Conservation (phyloP, 129 eudicot species). For the Mikania micrantha region DNA sequence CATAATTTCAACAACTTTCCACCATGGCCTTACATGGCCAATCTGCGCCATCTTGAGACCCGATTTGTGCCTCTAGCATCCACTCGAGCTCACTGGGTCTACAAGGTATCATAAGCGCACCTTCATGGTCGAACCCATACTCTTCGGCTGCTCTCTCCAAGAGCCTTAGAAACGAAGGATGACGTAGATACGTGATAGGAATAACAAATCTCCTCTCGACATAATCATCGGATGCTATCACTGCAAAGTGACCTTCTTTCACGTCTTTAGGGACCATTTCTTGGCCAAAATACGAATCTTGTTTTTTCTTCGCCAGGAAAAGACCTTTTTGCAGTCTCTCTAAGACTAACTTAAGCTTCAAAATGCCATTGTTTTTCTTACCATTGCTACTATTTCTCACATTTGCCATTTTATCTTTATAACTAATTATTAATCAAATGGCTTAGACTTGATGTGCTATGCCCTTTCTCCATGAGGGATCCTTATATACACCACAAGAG, state of each 20-base stretch:
- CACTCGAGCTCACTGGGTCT: constrained; percentile 29
- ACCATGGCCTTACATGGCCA: constrained; percentile 24
- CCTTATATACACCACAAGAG: constrained; percentile 19
- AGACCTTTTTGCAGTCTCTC: constrained; percentile 30
- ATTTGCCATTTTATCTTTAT: constrained; percentile 21
- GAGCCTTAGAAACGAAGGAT: constrained; percentile 27
- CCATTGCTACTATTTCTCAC: constrained; percentile 14
- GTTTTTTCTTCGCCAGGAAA: constrained; percentile 11
- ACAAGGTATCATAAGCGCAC: constrained; percentile 35
- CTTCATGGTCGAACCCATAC: constrained; percentile 36
- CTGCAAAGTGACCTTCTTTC: constrained; percentile 44
- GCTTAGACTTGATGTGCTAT: constrained; percentile 7
- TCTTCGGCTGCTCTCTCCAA: constrained; percentile 37
- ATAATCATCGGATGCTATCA: constrained; percentile 31
- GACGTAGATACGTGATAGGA: constrained; percentile 22
- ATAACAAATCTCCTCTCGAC: constrained; percentile 25
- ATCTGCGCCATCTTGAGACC: constrained; percentile 14
- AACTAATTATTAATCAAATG: not conserved
- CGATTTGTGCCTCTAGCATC: constrained; percentile 20
- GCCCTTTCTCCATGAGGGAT: not conserved
- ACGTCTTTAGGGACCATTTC: constrained; percentile 35
- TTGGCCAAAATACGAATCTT: constrained; percentile 5
- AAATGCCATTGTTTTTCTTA: constrained; percentile 26
- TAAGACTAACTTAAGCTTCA: constrained; percentile 23
- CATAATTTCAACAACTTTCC: constrained; percentile 23